Evolutionary conservation across 257 asterid species (phyloP), one percentile per base, ranked within the genome.

Genomic region (Eucommia ulmoides): DNA sequence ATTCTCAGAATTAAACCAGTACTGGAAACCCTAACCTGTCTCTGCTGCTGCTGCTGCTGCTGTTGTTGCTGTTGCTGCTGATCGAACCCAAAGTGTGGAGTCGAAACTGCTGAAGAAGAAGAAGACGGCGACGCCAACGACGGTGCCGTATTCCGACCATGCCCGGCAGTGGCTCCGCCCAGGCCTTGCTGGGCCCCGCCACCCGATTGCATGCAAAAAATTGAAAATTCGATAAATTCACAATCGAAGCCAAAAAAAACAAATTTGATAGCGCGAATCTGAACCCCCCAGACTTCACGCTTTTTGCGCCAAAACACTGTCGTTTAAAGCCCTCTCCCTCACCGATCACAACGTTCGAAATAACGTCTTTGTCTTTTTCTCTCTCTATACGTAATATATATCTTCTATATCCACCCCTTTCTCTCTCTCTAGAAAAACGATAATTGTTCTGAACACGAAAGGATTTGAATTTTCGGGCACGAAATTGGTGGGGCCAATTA

Each of bases 71-170:
- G 93, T 35, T 79, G 91, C 67, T 84, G 93, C 68, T 82, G 98
- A 58, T 89, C 98, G 65, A 84, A 79, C 33, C 95, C 91, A 33
- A 66, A 45, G 55, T 66, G 77, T 23, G 81, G 69, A 7, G 96
- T 74, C 19, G 75, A 64, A 6, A 57, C 85, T 0, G 91, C 93
- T 0, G 95, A 85, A 8, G 98, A 89, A 3, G 98, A 85, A 12
- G 98, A 85, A 45, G 98, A 70, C 50, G 93, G 98, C 51, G 96
- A 89, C 20, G 79, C 87, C 12, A 87, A 74, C 24, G 94, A 80
- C 0, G 86, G 77, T 2, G 80, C 89, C 60, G 81, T 69, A 46
- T 55, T 74, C 76, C 94, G 86, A 50, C 94, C 97, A 74, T 79
- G 94, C 45, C 93, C 87, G 22, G 20, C 48, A 16, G 20, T 2